Evolutionary conservation across 169 alveolate genomes (phyloP).

Genomic region (Theileria orientalis): DNA sequence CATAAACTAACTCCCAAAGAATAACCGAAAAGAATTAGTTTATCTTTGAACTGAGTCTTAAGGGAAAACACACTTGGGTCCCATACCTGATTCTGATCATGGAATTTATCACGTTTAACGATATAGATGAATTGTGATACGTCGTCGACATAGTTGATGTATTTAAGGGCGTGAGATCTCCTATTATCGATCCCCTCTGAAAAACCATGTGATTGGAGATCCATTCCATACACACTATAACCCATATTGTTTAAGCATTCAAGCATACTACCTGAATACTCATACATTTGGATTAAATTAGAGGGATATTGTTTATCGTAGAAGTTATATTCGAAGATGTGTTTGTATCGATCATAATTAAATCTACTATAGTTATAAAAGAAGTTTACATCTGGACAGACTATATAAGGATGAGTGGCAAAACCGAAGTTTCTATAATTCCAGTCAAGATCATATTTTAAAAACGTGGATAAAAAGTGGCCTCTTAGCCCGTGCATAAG

Average conservation of each 20-base stretch:
- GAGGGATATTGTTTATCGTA: neutral
- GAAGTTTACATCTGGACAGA: slow-evolving; percentile 1
- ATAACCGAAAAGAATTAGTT: slow-evolving; percentile 54
- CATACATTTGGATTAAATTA: slow-evolving; percentile 12
- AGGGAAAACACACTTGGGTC: slow-evolving; percentile 13
- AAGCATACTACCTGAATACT: slow-evolving; percentile 61
- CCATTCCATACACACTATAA: slow-evolving; percentile 66
- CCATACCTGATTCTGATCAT: slow-evolving; percentile 15
- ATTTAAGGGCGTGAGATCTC: slow-evolving; percentile 25
- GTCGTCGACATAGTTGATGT: slow-evolving; percentile 63
- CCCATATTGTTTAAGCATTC: slow-evolving; percentile 64
- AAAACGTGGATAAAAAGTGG: slow-evolving; percentile 62
- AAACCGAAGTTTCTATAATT: slow-evolving; percentile 31
- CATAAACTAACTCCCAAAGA: slow-evolving; percentile 73
- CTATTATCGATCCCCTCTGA: slow-evolving; percentile 58
- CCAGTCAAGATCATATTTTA: slow-evolving; percentile 56
- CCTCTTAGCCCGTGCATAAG: slow-evolving; percentile 61
- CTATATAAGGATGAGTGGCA: slow-evolving; percentile 5
- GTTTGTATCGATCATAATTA: neutral
- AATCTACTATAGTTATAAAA: neutral
- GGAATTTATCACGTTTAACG: slow-evolving; percentile 41
- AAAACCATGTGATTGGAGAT: slow-evolving; percentile 69
- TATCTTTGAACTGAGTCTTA: slow-evolving; percentile 22
- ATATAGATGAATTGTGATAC: slow-evolving; percentile 64
- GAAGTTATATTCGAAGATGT: slow-evolving; percentile 15